Percentiles rank a stretch among this genome's conserved stretches.
These are phyloP conservation scores for Candida lessepsii DNA, from an alignment of 805 yeast species.

Conservation along the genomic window DNA sequence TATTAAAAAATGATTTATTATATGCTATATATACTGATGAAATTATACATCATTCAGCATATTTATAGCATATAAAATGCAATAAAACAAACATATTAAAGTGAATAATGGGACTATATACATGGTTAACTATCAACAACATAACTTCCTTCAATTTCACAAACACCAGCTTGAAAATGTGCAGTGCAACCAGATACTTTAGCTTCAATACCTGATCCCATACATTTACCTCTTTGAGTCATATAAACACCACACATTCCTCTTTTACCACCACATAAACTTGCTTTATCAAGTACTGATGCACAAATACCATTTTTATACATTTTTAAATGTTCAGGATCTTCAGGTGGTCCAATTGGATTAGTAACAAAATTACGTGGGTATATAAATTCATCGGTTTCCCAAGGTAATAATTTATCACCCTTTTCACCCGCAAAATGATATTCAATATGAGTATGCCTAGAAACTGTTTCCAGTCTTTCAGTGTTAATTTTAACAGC, in stretches of 20 bases:
- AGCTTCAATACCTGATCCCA: not conserved
- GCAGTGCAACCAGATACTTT: not conserved
- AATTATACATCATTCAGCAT: no score
- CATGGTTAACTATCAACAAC: not conserved
- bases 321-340: not conserved
- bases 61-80: no score
- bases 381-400: not conserved
- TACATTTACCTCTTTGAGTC: not conserved
- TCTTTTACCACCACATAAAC: not conserved
- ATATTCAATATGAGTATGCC: not conserved
- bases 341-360: not conserved
- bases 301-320: slow-evolving; percentile 1
- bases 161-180: not conserved
- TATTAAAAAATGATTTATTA: no score
- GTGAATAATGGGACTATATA: no score
- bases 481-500: not conserved
- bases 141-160: not conserved
- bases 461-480: not conserved
- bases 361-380: not conserved
- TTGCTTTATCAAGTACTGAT: not conserved
- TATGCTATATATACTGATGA: no score
- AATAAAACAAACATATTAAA: no score
- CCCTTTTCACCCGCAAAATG: not conserved
- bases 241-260: not conserved
- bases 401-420: slow-evolving; percentile 1